Conservation (phyloP, 169 alveolate species). For the Eimeria necatrix region DNA sequence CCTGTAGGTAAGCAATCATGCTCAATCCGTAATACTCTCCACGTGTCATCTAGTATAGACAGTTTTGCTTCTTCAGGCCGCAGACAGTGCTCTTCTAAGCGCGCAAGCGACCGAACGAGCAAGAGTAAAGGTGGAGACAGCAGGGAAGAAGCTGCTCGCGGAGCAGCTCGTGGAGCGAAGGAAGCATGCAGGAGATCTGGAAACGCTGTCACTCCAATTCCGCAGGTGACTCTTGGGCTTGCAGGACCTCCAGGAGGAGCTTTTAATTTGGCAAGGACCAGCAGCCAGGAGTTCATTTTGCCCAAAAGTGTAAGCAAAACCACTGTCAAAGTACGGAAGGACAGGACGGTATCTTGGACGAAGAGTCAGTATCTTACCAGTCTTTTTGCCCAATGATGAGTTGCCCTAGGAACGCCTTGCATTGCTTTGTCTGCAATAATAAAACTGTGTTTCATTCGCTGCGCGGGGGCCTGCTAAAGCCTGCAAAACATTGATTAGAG, state of each 20-base stretch:
- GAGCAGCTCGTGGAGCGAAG: not conserved
- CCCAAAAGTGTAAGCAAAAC: conserved; percentile 53
- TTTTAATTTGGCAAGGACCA: conserved; percentile 57
- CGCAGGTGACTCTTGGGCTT: conserved; percentile 73
- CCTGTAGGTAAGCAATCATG: too few species aligned
- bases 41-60: too few species aligned
- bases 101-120: conserved; percentile 19
- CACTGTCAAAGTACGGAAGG: not conserved
- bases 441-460: not conserved
- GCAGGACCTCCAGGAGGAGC: conserved; percentile 76
- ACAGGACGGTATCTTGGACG: too few species aligned
- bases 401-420: too few species aligned
- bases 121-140: conserved; percentile 38
- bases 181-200: conserved; percentile 31
- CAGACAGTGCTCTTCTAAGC: conserved; percentile 60
- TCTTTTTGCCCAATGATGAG: not conserved
- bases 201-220: conserved; percentile 54
- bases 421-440: too few species aligned
- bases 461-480: not conserved
- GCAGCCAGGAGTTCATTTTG: conserved; percentile 32
- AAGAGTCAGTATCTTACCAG: not conserved
- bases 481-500: not conserved
- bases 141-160: not conserved
- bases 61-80: conserved; percentile 15
- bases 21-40: too few species aligned